Evolutionary conservation across 2,329 filamentous ascomycete genomes (phyloP).

Genomic region (Aspergillus neotritici): DNA sequence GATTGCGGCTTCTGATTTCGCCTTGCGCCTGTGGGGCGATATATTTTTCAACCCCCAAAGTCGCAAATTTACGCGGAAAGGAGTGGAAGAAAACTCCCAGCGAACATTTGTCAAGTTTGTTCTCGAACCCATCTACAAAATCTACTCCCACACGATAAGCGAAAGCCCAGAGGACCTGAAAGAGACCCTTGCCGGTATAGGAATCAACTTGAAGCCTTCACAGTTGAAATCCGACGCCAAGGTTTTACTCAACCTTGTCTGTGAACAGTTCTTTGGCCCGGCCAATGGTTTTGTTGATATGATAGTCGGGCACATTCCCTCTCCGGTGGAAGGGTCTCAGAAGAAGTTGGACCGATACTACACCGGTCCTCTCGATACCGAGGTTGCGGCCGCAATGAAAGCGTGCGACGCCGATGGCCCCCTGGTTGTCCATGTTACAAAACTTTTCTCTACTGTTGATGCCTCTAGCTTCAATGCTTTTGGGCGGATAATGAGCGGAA

Average conservation of each 20-base stretch:
- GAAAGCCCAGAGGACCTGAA: conserved; percentile 81
- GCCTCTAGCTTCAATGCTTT: conserved; percentile 88
- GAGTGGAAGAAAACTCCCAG: conserved; percentile 70
- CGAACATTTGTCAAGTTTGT: conserved; percentile 92
- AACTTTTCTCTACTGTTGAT: conserved; percentile 84
- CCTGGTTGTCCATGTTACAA: conserved; percentile 84
- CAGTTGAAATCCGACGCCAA: conserved; percentile 88
- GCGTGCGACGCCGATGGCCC: conserved; percentile 84
- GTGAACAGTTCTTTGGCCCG: conserved; percentile 90
- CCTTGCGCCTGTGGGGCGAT: conserved; percentile 85
- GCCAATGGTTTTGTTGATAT: conserved; percentile 92
- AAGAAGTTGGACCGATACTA: conserved; percentile 80
- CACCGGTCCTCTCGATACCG: conserved; percentile 79
- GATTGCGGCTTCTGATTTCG: conserved; percentile 77
- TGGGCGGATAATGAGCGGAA: conserved; percentile 88
- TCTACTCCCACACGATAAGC: conserved; percentile 91
- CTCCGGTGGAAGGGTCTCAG: conserved; percentile 71
- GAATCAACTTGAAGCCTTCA: conserved; percentile 83
- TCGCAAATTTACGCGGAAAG: conserved; percentile 85
- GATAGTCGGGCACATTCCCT: conserved; percentile 83
- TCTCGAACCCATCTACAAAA: conserved; percentile 93
- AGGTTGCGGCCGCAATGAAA: conserved; percentile 72
- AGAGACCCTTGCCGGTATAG: conserved; percentile 68
- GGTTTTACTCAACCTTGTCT: conserved; percentile 80
- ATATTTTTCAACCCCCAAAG: conserved; percentile 91